Conservation (phyloP, 2,329 filamentous ascomycete genomes). For the Chaetomiaceae sp. region DNA sequence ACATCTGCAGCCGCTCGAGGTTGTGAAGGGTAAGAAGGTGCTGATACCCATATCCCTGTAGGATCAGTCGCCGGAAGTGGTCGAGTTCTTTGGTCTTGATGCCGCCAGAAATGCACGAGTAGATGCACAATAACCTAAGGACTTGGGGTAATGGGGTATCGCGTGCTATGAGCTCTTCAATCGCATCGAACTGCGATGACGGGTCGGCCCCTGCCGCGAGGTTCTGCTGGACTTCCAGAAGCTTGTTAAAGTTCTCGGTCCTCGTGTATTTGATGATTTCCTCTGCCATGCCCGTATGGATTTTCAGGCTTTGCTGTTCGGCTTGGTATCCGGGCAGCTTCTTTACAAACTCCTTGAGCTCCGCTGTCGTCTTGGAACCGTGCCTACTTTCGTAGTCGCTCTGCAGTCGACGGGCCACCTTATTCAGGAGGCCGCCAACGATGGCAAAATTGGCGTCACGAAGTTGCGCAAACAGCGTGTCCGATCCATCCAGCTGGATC, state of each 20-base stretch:
- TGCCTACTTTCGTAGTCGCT: constrained; percentile 84
- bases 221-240: constrained; percentile 93
- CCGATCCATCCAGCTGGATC: constrained; percentile 81
- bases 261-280: constrained; percentile 92
- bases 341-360: constrained; percentile 91
- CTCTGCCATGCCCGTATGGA: constrained; percentile 87
- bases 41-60: constrained; percentile 93
- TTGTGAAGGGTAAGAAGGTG: constrained; percentile 85
- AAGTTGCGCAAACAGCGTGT: constrained; percentile 82
- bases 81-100: constrained; percentile 87
- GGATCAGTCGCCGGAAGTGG: constrained; percentile 77
- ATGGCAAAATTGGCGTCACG: constrained; percentile 94
- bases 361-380: constrained; percentile 78
- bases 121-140: constrained; percentile 80
- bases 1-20: constrained; percentile 83
- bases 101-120: constrained; percentile 85
- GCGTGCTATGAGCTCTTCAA: constrained; percentile 91
- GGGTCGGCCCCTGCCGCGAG: constrained; percentile 87
- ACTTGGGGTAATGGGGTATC: constrained; percentile 77
- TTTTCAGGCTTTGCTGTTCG: constrained; percentile 86
- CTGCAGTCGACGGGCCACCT: constrained; percentile 80
- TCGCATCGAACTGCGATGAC: constrained; percentile 79
- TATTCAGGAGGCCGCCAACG: constrained; percentile 83
- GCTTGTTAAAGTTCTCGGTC: constrained; percentile 80
- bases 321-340: constrained; percentile 89